A percentile compares a stretch with the other conserved stretches of the same genome.
phyloP scores from a whole-genome alignment of 1,139 yeast species.

The Candida sanyaensis region DNA sequence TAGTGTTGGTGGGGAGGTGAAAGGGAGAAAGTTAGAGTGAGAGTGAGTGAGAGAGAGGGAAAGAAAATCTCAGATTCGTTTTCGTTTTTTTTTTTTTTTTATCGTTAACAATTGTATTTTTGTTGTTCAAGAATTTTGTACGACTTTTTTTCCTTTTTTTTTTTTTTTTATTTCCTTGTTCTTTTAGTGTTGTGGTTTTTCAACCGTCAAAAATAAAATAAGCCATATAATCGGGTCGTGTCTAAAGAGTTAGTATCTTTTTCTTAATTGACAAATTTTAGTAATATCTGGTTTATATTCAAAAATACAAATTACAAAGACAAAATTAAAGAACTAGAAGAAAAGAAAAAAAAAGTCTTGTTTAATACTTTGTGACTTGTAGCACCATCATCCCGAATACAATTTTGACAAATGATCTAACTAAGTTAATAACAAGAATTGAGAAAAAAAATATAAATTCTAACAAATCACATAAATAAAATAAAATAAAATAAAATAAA shows the following conservation, averaged over 20 bases:
- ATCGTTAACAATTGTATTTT: slow-evolving; percentile 3
- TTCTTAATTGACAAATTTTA: background rate
- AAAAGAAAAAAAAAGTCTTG: too few species aligned
- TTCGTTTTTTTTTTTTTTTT: background rate
- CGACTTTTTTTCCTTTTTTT: background rate
- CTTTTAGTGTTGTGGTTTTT: background rate
- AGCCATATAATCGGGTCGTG: background rate
- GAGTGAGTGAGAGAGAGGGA: background rate
- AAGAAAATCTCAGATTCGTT: background rate
- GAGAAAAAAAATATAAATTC: too few species aligned
- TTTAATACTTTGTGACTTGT: too few species aligned
- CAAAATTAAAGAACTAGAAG: too few species aligned
- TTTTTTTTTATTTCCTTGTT: background rate
- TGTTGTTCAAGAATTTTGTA: slow-evolving; percentile 3
- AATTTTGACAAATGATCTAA: too few species aligned
- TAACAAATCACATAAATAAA: background rate
- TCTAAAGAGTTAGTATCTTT: background rate
- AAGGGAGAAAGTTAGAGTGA: background rate
- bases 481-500: background rate
- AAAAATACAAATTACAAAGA: background rate
- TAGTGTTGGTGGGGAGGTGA: background rate
- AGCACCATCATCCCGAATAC: too few species aligned
- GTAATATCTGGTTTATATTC: background rate
- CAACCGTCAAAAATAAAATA: background rate
- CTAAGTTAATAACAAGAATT: too few species aligned